Evolutionary conservation across 306 rosid species (phyloP).

Genomic region (Citrullus amarus): DNA sequence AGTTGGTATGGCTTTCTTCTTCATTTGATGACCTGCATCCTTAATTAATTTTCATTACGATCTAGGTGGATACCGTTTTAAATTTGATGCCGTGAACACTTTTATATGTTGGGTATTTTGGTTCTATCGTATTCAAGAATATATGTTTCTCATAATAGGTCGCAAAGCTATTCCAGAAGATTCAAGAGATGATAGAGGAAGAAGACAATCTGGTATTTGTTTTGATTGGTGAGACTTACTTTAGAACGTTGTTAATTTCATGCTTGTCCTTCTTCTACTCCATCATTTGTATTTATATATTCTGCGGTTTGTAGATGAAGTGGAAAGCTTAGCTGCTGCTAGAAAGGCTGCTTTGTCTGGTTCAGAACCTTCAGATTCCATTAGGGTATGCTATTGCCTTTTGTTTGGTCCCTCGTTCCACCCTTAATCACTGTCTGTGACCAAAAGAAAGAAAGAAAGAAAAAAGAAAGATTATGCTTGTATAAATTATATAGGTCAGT

Average conservation of each 20-base stretch:
- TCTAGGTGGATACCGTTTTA: neutral
- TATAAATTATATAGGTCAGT: neutral
- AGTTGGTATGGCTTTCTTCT: conserved; percentile 56
- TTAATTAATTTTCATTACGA: neutral
- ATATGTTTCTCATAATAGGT: conserved; percentile 30
- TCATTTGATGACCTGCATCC: neutral
- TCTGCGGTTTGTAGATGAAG: conserved; percentile 68
- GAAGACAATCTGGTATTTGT: conserved; percentile 96
- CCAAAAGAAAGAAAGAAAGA: neutral
- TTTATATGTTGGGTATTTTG: neutral
- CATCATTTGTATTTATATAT: conserved; percentile 15
- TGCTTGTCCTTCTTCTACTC: conserved; percentile 12
- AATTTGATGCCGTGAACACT: neutral
- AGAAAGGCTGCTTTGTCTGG: conserved; percentile 96
- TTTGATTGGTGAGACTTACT: conserved; percentile 80
- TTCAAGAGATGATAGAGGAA: conserved; percentile 87
- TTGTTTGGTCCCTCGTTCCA: neutral
- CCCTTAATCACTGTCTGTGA: neutral
- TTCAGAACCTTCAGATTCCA: conserved; percentile 99
- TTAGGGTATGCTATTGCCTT: conserved; percentile 50
- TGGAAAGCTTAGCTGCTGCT: conserved; percentile 96
- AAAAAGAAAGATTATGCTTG: neutral
- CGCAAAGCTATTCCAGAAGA: conserved; percentile 83
- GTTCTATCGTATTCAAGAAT: neutral
- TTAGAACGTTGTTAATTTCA: conserved; percentile 13